phyloP scores from a whole-genome alignment of 2,329 filamentous ascomycete species.

The Huntiella decipiens region DNA sequence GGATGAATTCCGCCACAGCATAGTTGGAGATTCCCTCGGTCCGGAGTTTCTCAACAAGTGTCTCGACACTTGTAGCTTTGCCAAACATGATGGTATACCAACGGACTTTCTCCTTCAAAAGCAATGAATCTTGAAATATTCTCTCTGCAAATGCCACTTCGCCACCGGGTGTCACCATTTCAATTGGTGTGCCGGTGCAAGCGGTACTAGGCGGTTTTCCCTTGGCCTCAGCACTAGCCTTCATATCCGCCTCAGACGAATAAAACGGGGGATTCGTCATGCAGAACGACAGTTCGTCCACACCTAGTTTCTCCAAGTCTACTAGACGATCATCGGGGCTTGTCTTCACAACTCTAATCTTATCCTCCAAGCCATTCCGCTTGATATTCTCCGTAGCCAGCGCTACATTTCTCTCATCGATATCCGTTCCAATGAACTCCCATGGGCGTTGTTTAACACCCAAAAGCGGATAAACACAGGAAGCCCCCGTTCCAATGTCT shows the following conservation, averaged over 20 bases:
- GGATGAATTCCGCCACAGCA: conserved; percentile 61
- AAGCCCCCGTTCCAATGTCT: conserved; percentile 81
- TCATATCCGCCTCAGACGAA: conserved; percentile 49
- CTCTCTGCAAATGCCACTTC: conserved; percentile 56
- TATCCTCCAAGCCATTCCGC: conserved; percentile 41
- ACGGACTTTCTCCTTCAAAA: conserved; percentile 39
- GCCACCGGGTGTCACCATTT: conserved; percentile 73
- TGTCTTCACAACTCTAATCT: conserved; percentile 45
- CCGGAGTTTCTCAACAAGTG: conserved; percentile 39
- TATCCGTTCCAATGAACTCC: conserved; percentile 59
- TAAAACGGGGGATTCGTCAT: conserved; percentile 98
- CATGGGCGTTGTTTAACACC: conserved; percentile 54
- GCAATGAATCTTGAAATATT: conserved; percentile 51
- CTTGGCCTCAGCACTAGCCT: conserved; percentile 46
- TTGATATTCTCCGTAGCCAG: conserved; percentile 50
- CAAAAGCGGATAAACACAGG: conserved; percentile 76
- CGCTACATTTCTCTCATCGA: conserved; percentile 50
- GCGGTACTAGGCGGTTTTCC: conserved; percentile 48
- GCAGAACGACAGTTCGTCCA: conserved; percentile 50
- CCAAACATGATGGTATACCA: conserved; percentile 94
- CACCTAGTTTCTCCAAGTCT: conserved; percentile 34
- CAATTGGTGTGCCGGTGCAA: conserved; percentile 56
- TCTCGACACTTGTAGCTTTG: conserved; percentile 50
- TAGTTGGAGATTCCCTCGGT: conserved; percentile 48
- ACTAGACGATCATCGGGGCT: conserved; percentile 36